Conservation (phyloP, 2,329 filamentous ascomycete species). For the Tolypocladium cylindrosporum region DNA sequence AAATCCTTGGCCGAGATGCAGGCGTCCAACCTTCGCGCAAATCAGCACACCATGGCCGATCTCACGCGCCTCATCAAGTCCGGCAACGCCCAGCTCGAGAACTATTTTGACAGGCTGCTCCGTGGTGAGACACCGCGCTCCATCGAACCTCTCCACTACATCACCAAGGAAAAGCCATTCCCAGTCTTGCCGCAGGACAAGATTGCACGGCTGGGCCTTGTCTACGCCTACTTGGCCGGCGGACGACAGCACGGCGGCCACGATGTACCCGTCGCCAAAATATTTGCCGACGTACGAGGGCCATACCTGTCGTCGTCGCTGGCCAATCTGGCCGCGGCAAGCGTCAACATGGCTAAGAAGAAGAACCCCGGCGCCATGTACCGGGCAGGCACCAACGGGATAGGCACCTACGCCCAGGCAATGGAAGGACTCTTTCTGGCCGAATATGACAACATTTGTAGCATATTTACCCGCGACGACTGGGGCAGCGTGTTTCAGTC, state of each 20-base stretch:
- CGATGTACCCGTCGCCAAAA: conserved; percentile 64
- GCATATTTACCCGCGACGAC: conserved; percentile 76
- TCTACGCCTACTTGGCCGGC: conserved; percentile 67
- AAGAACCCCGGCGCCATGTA: conserved; percentile 78
- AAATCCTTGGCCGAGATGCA: conserved; percentile 78
- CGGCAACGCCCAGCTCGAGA: conserved; percentile 75
- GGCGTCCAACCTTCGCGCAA: conserved; percentile 82
- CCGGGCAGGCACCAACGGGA: conserved; percentile 78
- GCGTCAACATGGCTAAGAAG: conserved; percentile 72
- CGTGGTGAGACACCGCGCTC: conserved; percentile 65
- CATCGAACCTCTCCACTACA: conserved; percentile 82
- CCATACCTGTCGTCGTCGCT: conserved; percentile 77
- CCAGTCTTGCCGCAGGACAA: conserved; percentile 71
- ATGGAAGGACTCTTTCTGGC: conserved; percentile 80
- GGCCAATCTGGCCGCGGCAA: conserved; percentile 79
- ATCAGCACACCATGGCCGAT: conserved; percentile 79
- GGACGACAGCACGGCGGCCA: conserved; percentile 41
- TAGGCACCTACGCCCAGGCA: conserved; percentile 77
- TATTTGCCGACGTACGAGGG: conserved; percentile 79
- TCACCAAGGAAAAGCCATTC: conserved; percentile 82
- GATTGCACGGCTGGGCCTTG: conserved; percentile 63
- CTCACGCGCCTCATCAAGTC: conserved; percentile 66
- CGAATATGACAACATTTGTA: conserved; percentile 85
- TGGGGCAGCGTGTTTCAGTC: conserved; percentile 71
- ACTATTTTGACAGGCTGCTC: conserved; percentile 70